Conservation (phyloP, 768 basidiomycete species). For the Trametes punicea region DNA sequence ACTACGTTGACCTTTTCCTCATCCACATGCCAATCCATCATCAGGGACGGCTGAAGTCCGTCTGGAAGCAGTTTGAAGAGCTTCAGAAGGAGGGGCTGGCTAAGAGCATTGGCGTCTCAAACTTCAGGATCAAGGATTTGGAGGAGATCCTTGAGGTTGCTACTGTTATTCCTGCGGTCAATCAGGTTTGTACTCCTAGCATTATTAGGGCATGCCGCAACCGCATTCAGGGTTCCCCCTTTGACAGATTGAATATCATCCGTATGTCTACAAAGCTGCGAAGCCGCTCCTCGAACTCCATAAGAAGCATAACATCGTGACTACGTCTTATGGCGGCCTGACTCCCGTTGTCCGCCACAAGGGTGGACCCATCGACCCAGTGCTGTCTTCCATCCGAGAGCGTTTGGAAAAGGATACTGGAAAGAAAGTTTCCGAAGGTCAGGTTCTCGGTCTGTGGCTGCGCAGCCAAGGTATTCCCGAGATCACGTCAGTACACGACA, state of each 20-base stretch:
- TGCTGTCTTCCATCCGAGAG: conserved; percentile 33
- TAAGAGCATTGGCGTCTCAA: conserved; percentile 51
- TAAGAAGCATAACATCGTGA: conserved; percentile 26
- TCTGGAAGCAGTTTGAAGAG: conserved; percentile 44
- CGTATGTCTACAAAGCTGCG: conserved; percentile 35
- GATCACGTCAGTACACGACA: conserved; percentile 36
- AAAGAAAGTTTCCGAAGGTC: conserved; percentile 27
- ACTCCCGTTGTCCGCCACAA: conserved; percentile 29
- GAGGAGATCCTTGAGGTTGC: conserved; percentile 42
- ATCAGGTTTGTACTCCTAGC: conserved; percentile 40
- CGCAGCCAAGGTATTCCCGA: conserved; percentile 29
- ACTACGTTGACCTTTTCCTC: conserved; percentile 43
- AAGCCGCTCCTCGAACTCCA: conserved; percentile 24
- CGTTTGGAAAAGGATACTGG: conserved; percentile 25
- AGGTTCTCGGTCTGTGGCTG: conserved; percentile 32
- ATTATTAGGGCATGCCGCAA: not conserved
- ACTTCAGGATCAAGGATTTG: conserved; percentile 44
- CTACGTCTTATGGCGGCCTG: conserved; percentile 27
- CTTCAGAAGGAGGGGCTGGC: conserved; percentile 39
- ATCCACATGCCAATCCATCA: conserved; percentile 37
- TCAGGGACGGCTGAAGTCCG: conserved; percentile 28
- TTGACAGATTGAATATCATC: conserved; percentile 38
- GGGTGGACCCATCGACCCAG: conserved; percentile 39
- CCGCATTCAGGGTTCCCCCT: not conserved
- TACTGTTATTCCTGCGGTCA: conserved; percentile 47